These are phyloP conservation scores for Orbilia blumenaviensis DNA, from an alignment of 2,329 filamentous ascomycete genomes.

Conservation along the genomic window DNA sequence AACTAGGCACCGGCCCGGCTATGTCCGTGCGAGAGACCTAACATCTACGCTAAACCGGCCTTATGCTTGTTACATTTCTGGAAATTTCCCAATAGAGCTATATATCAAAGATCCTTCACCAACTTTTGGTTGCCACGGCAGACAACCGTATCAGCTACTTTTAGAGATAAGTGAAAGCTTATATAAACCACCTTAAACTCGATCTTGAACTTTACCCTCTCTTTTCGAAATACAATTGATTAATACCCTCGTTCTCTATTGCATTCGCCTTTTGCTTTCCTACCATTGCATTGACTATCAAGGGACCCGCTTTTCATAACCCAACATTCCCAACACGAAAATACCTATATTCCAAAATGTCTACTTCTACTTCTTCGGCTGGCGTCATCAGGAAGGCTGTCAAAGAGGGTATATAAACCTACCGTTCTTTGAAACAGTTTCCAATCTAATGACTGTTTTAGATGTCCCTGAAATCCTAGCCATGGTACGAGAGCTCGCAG, in stretches of 20 bases:
- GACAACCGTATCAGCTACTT: background rate
- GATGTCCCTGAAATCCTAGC: slow-evolving; percentile 83
- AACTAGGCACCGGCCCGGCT: background rate
- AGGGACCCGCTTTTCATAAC: background rate
- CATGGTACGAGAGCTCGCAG: slow-evolving; percentile 84
- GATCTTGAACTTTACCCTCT: no score
- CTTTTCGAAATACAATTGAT: background rate
- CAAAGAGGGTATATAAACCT: slow-evolving; percentile 25
- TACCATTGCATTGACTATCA: background rate
- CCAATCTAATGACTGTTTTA: slow-evolving; percentile 60
- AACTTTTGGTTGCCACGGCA: background rate
- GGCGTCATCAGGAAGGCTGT: slow-evolving; percentile 36
- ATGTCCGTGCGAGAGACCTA: background rate
- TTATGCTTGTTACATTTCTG: slow-evolving; percentile 10
- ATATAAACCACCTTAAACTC: background rate
- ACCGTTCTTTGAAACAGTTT: background rate
- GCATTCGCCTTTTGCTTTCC: no score
- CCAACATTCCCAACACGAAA: slow-evolving; percentile 25
- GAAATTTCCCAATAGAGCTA: background rate
- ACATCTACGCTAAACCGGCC: background rate
- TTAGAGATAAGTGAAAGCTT: background rate
- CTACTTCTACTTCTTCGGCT: slow-evolving; percentile 1
- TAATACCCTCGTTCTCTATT: background rate
- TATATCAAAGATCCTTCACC: slow-evolving; percentile 21
- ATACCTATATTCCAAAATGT: slow-evolving; percentile 7